Percentiles rank a stretch among this genome's conserved stretches.
These are phyloP conservation scores for Capsicum rhomboideum DNA, from an alignment of 257 asterid genomes.

Conservation along the genomic window DNA sequence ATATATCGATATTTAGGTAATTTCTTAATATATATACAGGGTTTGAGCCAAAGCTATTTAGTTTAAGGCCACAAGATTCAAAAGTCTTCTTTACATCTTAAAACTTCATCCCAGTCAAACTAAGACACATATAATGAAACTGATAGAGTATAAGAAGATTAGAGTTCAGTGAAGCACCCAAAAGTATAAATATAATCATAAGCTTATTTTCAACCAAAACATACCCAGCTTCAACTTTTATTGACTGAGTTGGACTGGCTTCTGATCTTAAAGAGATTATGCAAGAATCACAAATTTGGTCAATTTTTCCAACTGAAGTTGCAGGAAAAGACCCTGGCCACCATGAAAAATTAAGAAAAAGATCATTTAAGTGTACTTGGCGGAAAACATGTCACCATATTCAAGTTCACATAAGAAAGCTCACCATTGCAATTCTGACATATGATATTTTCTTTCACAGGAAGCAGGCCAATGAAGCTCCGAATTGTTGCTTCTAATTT, in stretches of 20 bases:
- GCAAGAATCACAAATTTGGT: conserved; percentile 79
- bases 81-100: neutral
- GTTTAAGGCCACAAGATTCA: neutral
- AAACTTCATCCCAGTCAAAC: neutral
- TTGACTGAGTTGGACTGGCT: neutral
- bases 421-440: conserved; percentile 75
- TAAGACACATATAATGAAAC: neutral
- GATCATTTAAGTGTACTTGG: neutral
- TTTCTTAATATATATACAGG: neutral
- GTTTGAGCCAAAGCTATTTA: neutral
- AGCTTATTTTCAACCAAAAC: neutral
- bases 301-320: conserved; percentile 56
- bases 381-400: conserved; percentile 3
- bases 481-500: conserved; percentile 67
- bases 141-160: neutral
- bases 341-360: conserved; percentile 12
- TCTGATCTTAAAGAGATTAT: conserved; percentile 48
- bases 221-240: conserved; percentile 21
- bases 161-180: neutral
- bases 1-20: neutral
- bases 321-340: conserved; percentile 68
- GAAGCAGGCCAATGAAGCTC: conserved; percentile 71
- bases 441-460: conserved; percentile 58
- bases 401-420: conserved; percentile 9
- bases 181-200: neutral